These are phyloP conservation scores for Pezicula rhizophila DNA, from an alignment of 2,329 filamentous ascomycete genomes.

Conservation along the genomic window DNA sequence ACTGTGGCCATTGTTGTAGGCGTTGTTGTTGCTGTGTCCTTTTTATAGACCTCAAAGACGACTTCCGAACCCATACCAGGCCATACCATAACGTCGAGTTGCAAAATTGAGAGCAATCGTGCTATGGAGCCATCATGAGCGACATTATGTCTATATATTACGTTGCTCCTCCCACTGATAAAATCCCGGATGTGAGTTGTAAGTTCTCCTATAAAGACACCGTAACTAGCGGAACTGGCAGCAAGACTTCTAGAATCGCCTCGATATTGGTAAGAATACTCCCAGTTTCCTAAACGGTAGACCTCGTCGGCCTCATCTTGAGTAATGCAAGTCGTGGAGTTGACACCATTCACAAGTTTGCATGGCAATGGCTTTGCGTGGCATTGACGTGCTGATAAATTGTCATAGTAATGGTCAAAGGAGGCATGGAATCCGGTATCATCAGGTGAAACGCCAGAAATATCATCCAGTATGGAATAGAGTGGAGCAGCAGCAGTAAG, in stretches of 20 bases:
- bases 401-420: conserved; percentile 82
- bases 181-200: conserved; percentile 55
- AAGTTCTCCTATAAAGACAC: conserved; percentile 71
- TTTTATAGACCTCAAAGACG: conserved; percentile 66
- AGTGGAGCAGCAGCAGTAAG: conserved; percentile 49
- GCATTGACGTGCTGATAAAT: conserved; percentile 72
- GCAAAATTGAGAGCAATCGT: conserved; percentile 61
- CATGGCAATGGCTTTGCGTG: conserved; percentile 70
- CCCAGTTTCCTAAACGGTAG: conserved; percentile 72
- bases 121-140: conserved; percentile 74
- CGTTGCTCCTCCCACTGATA: conserved; percentile 34
- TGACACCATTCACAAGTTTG: conserved; percentile 39
- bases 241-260: conserved; percentile 56
- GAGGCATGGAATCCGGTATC: conserved; percentile 61
- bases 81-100: conserved; percentile 74
- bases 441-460: conserved; percentile 56
- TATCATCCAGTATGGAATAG: conserved; percentile 54
- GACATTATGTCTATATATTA: conserved; percentile 67
- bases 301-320: conserved; percentile 60
- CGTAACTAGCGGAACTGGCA: conserved; percentile 56
- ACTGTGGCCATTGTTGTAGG: conserved; percentile 8
- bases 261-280: conserved; percentile 75
- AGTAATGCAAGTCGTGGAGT: conserved; percentile 53
- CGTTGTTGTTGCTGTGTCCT: conserved; percentile 19
- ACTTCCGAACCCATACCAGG: conserved; percentile 77